Evolutionary conservation across 1,139 yeast genomes (phyloP), one percentile per base, ranked within the genome.

Genomic region (Komagataea norvegica): DNA sequence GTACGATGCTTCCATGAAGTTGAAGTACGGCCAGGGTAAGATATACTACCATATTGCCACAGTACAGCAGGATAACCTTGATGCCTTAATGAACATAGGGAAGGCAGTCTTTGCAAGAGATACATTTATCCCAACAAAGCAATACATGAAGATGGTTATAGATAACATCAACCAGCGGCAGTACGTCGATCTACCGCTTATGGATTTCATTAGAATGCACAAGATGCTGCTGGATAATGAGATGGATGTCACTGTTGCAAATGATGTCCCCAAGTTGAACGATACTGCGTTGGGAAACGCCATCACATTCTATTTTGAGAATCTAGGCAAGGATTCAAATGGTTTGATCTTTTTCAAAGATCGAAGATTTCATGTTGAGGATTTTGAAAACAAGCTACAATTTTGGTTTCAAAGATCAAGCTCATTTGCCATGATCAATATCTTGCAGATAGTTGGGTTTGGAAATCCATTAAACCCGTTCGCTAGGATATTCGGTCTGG

Each of bases 31-130:
- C 2, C 87, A 80, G 54, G 93, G 93, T 2, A 83, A 83, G 56
- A 72, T 82, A 11, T 83, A 82, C 52, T 83, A 83, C 52, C 93
- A 83, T 55, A 79, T 81, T 76, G 82, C 89, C 38, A 82, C 93
- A 0, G 91, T 83, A 4, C 89, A 83, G 55, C 83, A 78, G 57
- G 88, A 83, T 56, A 81, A 82, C 48, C 61, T 83, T 47, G 89
- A 82, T 58, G 89, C 91, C 2, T 70, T 83, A 46, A 87, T 80
- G 37, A 80, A 82, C 48, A 73, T 83, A 26, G 89, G 91, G 10
- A 83, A 82, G 56, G 74, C 85, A 29, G 89, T 83, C 8, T 73
- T 78, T 40, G 82, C 89, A 52, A 74, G 83, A 44, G 91, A 83
- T 56, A 87, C 89, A 7, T 83, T 83, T 60, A 87, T 81, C 6